Conservation (phyloP, 345 rosid species). For the Citrus mangshanensis region DNA sequence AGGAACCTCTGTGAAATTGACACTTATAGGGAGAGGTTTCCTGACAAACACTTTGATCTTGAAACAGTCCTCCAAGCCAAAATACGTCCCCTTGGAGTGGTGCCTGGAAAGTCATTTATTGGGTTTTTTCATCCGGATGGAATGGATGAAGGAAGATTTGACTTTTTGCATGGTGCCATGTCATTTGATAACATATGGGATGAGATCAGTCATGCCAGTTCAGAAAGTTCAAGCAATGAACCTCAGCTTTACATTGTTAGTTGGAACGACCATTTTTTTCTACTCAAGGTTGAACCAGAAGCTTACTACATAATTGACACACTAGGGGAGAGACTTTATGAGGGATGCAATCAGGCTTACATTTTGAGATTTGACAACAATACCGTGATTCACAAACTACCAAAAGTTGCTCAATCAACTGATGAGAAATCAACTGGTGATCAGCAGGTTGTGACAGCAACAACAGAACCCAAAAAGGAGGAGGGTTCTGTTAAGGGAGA, state of each 20-base stretch:
- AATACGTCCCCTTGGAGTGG: slow-evolving; percentile 64
- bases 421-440: slow-evolving; percentile 48
- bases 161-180: slow-evolving; percentile 83
- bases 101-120: slow-evolving; percentile 70
- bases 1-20: slow-evolving; percentile 85
- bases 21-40: slow-evolving; percentile 64
- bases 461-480: slow-evolving; percentile 37
- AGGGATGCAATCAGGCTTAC: slow-evolving; percentile 94
- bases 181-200: slow-evolving; percentile 96
- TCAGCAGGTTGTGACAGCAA: slow-evolving; percentile 22
- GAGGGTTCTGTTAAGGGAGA: slow-evolving; percentile 25
- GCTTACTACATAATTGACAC: slow-evolving; percentile 93
- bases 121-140: slow-evolving; percentile 96
- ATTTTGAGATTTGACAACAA: slow-evolving; percentile 74
- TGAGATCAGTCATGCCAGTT: slow-evolving; percentile 57
- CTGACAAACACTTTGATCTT: slow-evolving; percentile 93
- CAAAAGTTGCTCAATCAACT: slow-evolving; percentile 24
- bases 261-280: slow-evolving; percentile 97
- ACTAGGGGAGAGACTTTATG: slow-evolving; percentile 92
- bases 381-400: slow-evolving; percentile 47
- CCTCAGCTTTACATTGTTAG: slow-evolving; percentile 84
- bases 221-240: slow-evolving; percentile 41
- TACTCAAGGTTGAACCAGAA: slow-evolving; percentile 75
- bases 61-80: slow-evolving; percentile 91
- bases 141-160: slow-evolving; percentile 65